These are phyloP conservation scores for Trichoderma harzianum DNA, from an alignment of 2,329 filamentous ascomycete species.

Conservation along the genomic window DNA sequence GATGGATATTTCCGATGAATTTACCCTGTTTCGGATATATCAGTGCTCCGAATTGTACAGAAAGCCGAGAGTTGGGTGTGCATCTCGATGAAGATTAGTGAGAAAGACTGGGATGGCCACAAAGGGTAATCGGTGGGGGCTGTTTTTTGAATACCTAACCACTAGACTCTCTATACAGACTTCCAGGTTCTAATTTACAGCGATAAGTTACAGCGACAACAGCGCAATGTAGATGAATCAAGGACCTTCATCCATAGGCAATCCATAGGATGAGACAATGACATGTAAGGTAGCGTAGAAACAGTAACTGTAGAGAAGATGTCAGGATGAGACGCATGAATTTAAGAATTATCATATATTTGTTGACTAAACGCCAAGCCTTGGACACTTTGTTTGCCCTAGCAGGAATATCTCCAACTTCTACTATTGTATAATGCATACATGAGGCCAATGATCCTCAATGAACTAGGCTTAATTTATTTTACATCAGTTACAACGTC, in stretches of 20 bases:
- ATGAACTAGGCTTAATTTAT: not conserved
- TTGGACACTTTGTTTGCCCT: not conserved
- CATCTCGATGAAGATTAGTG: not conserved
- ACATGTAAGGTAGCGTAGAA: not conserved
- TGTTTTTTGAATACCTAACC: not conserved
- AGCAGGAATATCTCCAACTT: not conserved
- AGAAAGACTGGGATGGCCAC: not conserved
- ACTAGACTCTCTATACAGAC: not conserved
- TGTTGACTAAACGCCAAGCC: not conserved
- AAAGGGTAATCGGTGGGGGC: not conserved
- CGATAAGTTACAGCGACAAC: not conserved
- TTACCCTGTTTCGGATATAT: not conserved
- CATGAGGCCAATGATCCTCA: not conserved
- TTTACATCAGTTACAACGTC: not conserved
- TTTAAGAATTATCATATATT: not conserved
- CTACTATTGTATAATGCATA: not conserved
- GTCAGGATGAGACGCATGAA: not conserved
- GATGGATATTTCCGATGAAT: not conserved
- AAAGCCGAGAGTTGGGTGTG: conserved; percentile 1
- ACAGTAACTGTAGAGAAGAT: not conserved
- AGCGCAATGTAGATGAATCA: not conserved
- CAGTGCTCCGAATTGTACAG: not conserved
- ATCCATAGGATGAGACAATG: not conserved
- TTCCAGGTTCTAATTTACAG: not conserved
- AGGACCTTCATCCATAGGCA: not conserved